Evolutionary conservation across 345 rosid species (phyloP).

Genomic region (Gossypium ekmanianum): DNA sequence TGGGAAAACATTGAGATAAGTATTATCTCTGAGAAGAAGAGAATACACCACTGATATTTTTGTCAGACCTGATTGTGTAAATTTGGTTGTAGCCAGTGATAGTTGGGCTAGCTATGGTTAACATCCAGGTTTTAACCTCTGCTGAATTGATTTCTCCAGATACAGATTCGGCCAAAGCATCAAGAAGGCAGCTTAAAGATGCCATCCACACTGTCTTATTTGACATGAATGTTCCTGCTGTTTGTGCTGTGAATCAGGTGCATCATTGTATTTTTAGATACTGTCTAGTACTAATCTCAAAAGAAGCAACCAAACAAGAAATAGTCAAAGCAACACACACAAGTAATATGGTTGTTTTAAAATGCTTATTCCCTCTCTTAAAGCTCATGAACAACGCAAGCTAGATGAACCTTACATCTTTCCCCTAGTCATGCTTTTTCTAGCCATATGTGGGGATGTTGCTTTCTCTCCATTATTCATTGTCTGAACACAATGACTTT

Average conservation of each 20-base stretch:
- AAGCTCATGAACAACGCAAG: neutral
- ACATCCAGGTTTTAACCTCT: neutral
- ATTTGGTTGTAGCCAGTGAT: neutral
- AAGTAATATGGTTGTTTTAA: neutral
- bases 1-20: neutral
- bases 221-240: slow-evolving; percentile 89
- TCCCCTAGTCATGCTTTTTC: neutral
- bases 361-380: neutral
- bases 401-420: neutral
- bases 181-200: slow-evolving; percentile 83
- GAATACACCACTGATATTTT: neutral
- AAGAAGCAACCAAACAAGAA: neutral
- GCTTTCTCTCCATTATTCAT: slow-evolving; percentile 1
- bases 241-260: slow-evolving; percentile 89
- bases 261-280: slow-evolving; percentile 15
- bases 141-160: slow-evolving; percentile 36
- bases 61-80: neutral
- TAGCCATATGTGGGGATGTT: neutral
- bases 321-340: neutral
- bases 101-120: neutral
- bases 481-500: slow-evolving; percentile 1
- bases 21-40: neutral
- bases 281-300: neutral
- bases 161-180: slow-evolving; percentile 88
- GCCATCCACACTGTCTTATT: slow-evolving; percentile 67